Evolutionary conservation across 306 rosid genomes (phyloP).

Genomic region (Trifolium pratense): DNA sequence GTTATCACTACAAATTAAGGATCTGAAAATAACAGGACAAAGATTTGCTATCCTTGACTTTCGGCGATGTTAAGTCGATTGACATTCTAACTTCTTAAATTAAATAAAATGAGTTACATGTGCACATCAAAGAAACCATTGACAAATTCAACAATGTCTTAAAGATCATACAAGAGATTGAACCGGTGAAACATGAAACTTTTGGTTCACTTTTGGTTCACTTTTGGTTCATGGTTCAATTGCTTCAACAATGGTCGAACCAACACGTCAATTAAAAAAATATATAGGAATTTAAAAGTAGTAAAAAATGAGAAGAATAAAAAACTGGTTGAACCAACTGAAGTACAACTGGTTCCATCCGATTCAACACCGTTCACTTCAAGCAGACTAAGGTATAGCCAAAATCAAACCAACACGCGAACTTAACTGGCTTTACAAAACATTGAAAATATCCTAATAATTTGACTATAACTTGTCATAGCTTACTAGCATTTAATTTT

Average conservation of each 20-base stretch:
- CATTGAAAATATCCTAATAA: neutral
- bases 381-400: neutral
- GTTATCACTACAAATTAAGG: slow-evolving; percentile 8
- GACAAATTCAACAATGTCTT: neutral
- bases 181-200: neutral
- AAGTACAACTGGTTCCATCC: neutral
- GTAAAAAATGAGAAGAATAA: no score
- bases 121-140: neutral
- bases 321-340: neutral
- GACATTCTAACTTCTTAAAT: slow-evolving; percentile 20
- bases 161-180: neutral
- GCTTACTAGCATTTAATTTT: slow-evolving; percentile 1
- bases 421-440: neutral
- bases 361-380: neutral
- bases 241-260: neutral
- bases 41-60: neutral
- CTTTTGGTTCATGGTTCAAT: neutral
- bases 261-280: no score
- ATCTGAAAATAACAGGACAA: slow-evolving; percentile 25
- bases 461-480: slow-evolving; percentile 3
- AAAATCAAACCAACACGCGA: neutral
- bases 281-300: no score
- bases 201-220: no score
- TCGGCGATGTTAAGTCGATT: slow-evolving; percentile 3
- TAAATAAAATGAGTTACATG: neutral